Conservation (phyloP, 2,329 filamentous ascomycete species). For the Talaromyces verruculosus region DNA sequence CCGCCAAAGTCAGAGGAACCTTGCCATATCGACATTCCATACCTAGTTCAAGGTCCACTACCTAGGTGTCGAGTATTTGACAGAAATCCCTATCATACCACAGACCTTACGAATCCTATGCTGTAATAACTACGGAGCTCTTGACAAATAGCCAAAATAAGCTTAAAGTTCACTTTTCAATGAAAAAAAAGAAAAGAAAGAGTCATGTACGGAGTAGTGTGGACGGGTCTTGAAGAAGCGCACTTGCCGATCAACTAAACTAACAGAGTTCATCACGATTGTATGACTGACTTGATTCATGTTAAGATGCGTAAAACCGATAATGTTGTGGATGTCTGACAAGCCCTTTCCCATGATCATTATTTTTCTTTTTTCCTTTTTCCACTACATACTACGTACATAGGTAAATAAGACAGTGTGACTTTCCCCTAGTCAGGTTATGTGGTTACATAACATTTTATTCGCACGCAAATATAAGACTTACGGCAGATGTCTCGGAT, state of each 20-base stretch:
- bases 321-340: neutral
- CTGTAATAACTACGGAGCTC: neutral
- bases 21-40: neutral
- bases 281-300: slow-evolving; percentile 2
- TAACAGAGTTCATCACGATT: neutral
- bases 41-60: neutral
- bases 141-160: neutral
- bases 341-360: neutral
- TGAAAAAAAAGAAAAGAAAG: neutral
- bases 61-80: neutral
- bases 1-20: neutral
- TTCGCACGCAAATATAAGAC: neutral
- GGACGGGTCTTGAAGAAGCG: slow-evolving; percentile 2
- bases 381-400: no score
- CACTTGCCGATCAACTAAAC: slow-evolving; percentile 9
- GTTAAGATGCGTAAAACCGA: neutral
- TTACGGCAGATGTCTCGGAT: neutral
- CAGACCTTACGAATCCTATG: neutral
- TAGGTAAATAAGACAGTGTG: neutral
- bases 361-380: neutral
- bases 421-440: neutral
- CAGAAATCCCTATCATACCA: neutral
- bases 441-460: neutral
- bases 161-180: neutral
- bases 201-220: neutral